A percentile compares a stretch with the other conserved stretches of the same genome.
These are phyloP conservation scores for Arctium lappa DNA, from an alignment of 129 eudicot genomes.

Conservation along the genomic window DNA sequence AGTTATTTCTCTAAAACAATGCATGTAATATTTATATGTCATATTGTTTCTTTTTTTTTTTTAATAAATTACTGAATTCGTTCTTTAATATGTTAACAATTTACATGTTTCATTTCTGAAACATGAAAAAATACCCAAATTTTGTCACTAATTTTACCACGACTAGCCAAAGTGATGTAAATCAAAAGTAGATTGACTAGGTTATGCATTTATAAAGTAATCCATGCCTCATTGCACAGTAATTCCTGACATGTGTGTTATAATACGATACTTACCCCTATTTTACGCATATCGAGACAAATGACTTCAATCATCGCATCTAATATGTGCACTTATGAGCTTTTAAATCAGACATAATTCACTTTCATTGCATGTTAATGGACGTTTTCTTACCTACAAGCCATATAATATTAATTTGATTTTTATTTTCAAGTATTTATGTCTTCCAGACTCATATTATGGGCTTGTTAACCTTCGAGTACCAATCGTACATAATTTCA, in stretches of 20 bases:
- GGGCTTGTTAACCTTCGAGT: not conserved
- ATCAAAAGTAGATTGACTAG: not conserved
- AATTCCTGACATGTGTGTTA: too few relatives aligned
- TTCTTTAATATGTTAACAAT: too few relatives aligned
- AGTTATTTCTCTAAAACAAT: too few relatives aligned
- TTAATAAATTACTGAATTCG: not conserved
- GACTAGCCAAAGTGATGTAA: not conserved
- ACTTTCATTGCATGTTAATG: not conserved
- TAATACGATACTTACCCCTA: not conserved
- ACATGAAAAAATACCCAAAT: not conserved
- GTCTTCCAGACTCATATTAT: not conserved
- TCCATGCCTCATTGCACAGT: too few relatives aligned
- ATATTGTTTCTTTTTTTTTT: too few relatives aligned
- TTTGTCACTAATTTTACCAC: not conserved
- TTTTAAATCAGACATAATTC: not conserved
- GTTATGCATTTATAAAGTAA: too few relatives aligned
- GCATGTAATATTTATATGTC: too few relatives aligned
- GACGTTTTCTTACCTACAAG: not conserved
- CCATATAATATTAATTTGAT: not conserved
- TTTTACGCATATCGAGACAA: too few relatives aligned
- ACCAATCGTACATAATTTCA: not conserved
- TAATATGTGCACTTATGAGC: not conserved
- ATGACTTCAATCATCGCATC: not conserved
- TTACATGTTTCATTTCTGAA: too few relatives aligned
- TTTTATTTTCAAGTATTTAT: not conserved